These are phyloP conservation scores for Sphaerobolus stellatus DNA, from an alignment of 1,284 basidiomycete species.

Conservation along the genomic window DNA sequence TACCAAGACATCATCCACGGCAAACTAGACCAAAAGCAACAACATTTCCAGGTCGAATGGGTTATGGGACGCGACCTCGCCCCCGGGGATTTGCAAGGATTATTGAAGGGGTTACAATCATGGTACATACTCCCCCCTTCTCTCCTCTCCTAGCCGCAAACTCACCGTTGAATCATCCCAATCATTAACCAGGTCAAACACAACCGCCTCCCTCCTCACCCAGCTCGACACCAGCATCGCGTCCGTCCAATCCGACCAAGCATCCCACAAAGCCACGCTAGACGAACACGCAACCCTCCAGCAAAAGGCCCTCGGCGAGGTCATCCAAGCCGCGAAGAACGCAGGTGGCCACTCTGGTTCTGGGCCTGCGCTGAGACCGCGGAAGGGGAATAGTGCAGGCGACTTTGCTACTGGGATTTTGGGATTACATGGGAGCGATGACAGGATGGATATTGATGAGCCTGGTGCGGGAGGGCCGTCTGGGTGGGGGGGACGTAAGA, in stretches of 20 bases:
- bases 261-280: not conserved
- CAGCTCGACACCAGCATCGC: constrained; percentile 42
- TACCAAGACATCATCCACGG: constrained; percentile 87
- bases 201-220: constrained; percentile 61
- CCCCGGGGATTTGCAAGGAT: constrained; percentile 58
- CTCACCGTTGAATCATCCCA: constrained; percentile 4
- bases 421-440: too few species aligned
- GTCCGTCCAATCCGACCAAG: constrained; percentile 10
- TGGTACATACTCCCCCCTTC: constrained; percentile 54
- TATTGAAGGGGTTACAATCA: constrained; percentile 62
- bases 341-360: constrained; percentile 68
- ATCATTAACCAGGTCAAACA: constrained; percentile 59
- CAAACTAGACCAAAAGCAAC: constrained; percentile 87
- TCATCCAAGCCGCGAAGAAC: constrained; percentile 35
- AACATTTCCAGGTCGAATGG: constrained; percentile 86
- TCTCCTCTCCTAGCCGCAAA: constrained; percentile 1
- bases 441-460: constrained; percentile 12
- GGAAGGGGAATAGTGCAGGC: not conserved
- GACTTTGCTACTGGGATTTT: not conserved
- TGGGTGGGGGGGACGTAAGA: constrained; percentile 12
- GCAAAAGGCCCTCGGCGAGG: constrained; percentile 9
- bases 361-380: not conserved
- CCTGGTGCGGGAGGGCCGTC: not conserved
- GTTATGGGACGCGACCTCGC: constrained; percentile 87
- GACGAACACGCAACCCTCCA: constrained; percentile 2